A percentile compares a stretch with the other conserved stretches of the same genome.
Evolutionary conservation across 192 early-diverging fungal genomes (phyloP).

Genomic region (Anaeromyces robustus): DNA sequence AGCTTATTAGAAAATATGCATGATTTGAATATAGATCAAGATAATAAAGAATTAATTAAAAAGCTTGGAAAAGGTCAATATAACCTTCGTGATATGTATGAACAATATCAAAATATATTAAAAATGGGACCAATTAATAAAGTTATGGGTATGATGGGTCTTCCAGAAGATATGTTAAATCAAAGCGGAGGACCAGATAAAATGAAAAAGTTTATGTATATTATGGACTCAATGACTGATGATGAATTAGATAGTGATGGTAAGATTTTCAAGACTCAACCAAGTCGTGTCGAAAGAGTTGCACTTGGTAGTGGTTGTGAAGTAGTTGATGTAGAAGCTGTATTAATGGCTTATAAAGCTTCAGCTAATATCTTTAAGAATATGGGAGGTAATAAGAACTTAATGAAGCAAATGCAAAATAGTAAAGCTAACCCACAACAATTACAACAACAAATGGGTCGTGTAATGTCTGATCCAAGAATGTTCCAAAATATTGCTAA

Average conservation of each 20-base stretch:
- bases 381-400: slow-evolving; percentile 80
- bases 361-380: slow-evolving; percentile 67
- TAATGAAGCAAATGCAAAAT: slow-evolving; percentile 46
- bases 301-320: slow-evolving; percentile 81
- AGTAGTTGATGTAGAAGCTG: slow-evolving; percentile 31
- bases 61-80: slow-evolving; percentile 57
- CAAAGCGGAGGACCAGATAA: slow-evolving; percentile 38
- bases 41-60: slow-evolving; percentile 67
- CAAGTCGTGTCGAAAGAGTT: slow-evolving; percentile 54
- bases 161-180: slow-evolving; percentile 43
- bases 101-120: slow-evolving; percentile 76
- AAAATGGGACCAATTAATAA: slow-evolving; percentile 87
- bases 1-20: slow-evolving; percentile 78
- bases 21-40: slow-evolving; percentile 74
- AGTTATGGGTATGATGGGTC: slow-evolving; percentile 67
- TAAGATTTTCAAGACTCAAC: slow-evolving; percentile 60
- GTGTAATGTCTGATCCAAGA: slow-evolving; percentile 17
- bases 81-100: slow-evolving; percentile 84
- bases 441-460: slow-evolving; percentile 7
- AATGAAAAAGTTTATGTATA: slow-evolving; percentile 64
- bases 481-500: slow-evolving; percentile 25
- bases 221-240: slow-evolving; percentile 95
- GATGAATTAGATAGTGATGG: slow-evolving; percentile 75
- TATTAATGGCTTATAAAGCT: neutral
- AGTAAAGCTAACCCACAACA: slow-evolving; percentile 12